phyloP scores from a whole-genome alignment of 2,329 filamentous ascomycete species.

The Talaromyces albobiverticillius region DNA sequence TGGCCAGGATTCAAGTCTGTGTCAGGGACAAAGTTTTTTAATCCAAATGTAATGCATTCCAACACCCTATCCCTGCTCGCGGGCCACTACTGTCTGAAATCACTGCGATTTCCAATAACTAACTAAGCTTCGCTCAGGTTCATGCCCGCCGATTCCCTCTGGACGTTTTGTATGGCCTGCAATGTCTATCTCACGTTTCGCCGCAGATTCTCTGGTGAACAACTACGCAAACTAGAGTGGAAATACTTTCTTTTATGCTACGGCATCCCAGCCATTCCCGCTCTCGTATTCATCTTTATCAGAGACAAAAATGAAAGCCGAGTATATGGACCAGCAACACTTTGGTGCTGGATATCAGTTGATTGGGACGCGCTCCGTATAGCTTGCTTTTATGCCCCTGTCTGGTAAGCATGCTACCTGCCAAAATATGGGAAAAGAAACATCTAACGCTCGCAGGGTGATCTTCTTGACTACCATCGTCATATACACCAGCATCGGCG shows the following conservation, averaged over 20 bases:
- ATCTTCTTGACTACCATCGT: too few species aligned
- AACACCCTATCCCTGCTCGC: too few species aligned
- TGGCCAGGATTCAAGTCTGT: slow-evolving; percentile 55
- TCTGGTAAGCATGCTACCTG: slow-evolving; percentile 24
- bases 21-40: slow-evolving; percentile 72
- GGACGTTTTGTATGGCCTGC: slow-evolving; percentile 76
- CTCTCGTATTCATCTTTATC: slow-evolving; percentile 66
- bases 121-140: slow-evolving; percentile 57
- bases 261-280: slow-evolving; percentile 67
- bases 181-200: slow-evolving; percentile 83
- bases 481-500: too few species aligned
- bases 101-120: slow-evolving; percentile 28
- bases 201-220: slow-evolving; percentile 63
- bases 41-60: slow-evolving; percentile 85
- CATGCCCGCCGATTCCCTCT: slow-evolving; percentile 70
- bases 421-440: too few species aligned
- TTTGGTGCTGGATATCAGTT: slow-evolving; percentile 78
- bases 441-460: too few species aligned
- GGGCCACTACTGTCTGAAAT: too few species aligned
- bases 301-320: slow-evolving; percentile 49
- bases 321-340: slow-evolving; percentile 68
- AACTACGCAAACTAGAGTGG: slow-evolving; percentile 65
- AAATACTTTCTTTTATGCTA: slow-evolving; percentile 70
- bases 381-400: slow-evolving; percentile 63
- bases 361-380: slow-evolving; percentile 71